Percentiles rank a stretch among this genome's conserved stretches.
These are phyloP conservation scores for Capronia coronata DNA, from an alignment of 2,329 filamentous ascomycete genomes.

Conservation along the genomic window DNA sequence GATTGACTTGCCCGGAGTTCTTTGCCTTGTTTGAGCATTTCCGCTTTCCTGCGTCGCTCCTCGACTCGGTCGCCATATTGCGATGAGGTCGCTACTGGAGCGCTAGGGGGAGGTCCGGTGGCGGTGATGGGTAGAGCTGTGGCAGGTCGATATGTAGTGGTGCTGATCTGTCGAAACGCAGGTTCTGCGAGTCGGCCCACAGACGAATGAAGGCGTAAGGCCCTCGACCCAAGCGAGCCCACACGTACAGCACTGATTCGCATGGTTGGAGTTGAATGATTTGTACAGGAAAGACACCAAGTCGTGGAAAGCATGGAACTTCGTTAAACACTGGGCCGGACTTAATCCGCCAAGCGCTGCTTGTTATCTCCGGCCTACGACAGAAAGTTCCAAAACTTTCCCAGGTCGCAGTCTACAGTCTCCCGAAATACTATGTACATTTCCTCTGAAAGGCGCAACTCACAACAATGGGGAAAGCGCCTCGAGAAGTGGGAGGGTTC, in stretches of 20 bases:
- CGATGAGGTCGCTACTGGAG: conserved; percentile 46
- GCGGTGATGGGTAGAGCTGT: conserved; percentile 53
- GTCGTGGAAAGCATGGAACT: not conserved
- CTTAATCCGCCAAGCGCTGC: not conserved
- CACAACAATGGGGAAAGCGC: conserved; percentile 33
- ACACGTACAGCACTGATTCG: conserved; percentile 4
- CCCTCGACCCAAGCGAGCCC: conserved; percentile 1
- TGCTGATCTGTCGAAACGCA: conserved; percentile 9
- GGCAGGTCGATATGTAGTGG: conserved; percentile 10
- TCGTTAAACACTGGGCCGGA: not conserved
- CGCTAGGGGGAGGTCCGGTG: conserved; percentile 54
- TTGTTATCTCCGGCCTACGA: not conserved
- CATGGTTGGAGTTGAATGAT: conserved; percentile 6
- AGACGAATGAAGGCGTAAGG: not conserved
- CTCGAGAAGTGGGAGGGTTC: conserved; percentile 54
- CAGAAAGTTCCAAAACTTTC: conserved; percentile 9
- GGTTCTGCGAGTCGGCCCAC: conserved; percentile 6
- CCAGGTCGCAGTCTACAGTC: not conserved
- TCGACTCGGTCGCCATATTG: conserved; percentile 45
- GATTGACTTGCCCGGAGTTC: conserved; percentile 37
- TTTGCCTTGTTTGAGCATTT: conserved; percentile 43
- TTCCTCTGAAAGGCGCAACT: too few relatives aligned
- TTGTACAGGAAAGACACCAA: not conserved
- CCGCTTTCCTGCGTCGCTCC: conserved; percentile 46
- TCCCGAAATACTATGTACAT: not conserved